These are phyloP conservation scores for Platismatia glauca DNA, from an alignment of 495 filamentous ascomycete species.

Conservation along the genomic window DNA sequence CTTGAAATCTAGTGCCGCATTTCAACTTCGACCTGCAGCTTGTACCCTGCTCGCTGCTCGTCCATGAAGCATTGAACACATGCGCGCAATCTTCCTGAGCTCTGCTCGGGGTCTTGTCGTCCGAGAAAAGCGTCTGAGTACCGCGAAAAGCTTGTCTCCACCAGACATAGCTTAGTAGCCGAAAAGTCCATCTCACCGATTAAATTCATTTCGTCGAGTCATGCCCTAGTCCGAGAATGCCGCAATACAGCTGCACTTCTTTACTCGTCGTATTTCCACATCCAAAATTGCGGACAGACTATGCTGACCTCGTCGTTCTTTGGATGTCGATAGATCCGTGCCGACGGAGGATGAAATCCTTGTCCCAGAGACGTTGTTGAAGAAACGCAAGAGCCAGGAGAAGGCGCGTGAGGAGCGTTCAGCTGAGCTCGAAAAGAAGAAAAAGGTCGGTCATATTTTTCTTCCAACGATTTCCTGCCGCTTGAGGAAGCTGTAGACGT, in stretches of 20 bases:
- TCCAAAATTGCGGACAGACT: conserved; percentile 56
- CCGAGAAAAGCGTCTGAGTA: conserved; percentile 44
- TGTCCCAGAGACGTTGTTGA: conserved; percentile 94
- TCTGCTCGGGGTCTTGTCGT: conserved; percentile 72
- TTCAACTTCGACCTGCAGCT: conserved; percentile 25
- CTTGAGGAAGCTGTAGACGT: conserved; percentile 21
- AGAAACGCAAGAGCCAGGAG: conserved; percentile 99
- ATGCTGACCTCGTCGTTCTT: conserved; percentile 55
- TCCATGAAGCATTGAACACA: conserved; percentile 25
- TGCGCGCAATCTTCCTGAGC: conserved; percentile 50
- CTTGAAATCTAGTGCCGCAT: conserved; percentile 74
- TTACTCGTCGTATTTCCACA: conserved; percentile 68
- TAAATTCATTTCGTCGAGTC: conserved; percentile 74
- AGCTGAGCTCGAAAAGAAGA: conserved; percentile 73
- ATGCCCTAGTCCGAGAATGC: conserved; percentile 73
- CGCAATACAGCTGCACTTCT: conserved; percentile 80
- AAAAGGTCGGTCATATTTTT: conserved; percentile 57
- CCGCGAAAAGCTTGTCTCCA: conserved; percentile 17
- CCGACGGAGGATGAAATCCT: conserved; percentile 87
- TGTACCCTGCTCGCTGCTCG: conserved; percentile 22
- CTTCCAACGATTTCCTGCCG: conserved; percentile 19
- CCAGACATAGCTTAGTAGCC: conserved; percentile 15
- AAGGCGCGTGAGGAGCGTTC: conserved; percentile 84
- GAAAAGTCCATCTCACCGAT: conserved; percentile 52
- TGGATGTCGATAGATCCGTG: conserved; percentile 54